These are phyloP conservation scores for Paraphoma sp. DNA, from an alignment of 2,329 filamentous ascomycete species.

Conservation along the genomic window DNA sequence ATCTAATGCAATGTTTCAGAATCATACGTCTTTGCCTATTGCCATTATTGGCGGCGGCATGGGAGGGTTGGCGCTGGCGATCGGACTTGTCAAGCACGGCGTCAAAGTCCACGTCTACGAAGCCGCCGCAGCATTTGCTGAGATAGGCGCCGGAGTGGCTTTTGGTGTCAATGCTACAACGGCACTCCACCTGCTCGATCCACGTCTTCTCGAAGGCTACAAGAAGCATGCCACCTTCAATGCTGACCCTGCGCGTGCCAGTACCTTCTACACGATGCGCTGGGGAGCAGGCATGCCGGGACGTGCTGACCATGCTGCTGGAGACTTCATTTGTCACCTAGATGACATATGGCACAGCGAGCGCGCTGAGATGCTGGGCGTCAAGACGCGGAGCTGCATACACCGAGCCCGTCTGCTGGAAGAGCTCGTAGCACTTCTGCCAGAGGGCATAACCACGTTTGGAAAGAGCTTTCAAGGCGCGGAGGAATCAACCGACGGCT, in stretches of 20 bases:
- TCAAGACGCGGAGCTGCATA: constrained; percentile 26
- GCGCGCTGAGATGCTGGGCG: constrained; percentile 4
- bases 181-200: constrained; percentile 31
- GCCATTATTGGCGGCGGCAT: constrained; percentile 37
- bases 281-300: constrained; percentile 23
- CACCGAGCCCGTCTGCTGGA: constrained; percentile 32
- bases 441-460: constrained; percentile 23
- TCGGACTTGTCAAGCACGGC: constrained; percentile 32
- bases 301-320: constrained; percentile 15
- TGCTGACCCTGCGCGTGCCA: constrained; percentile 11
- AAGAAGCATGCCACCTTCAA: constrained; percentile 35
- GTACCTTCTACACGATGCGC: constrained; percentile 21
- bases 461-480: constrained; percentile 24
- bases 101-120: constrained; percentile 38
- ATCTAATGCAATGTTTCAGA: not conserved
- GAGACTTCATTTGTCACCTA: constrained; percentile 24
- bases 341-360: constrained; percentile 14
- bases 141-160: constrained; percentile 39
- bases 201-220: constrained; percentile 26
- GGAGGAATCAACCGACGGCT: constrained; percentile 17
- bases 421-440: constrained; percentile 26
- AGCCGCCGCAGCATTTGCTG: constrained; percentile 26
- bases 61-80: constrained; percentile 35
- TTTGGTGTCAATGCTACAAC: constrained; percentile 33
- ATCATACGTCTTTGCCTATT: not conserved